Conservation (phyloP, 1,284 basidiomycete species). For the Pulchroboletus neoregius region DNA sequence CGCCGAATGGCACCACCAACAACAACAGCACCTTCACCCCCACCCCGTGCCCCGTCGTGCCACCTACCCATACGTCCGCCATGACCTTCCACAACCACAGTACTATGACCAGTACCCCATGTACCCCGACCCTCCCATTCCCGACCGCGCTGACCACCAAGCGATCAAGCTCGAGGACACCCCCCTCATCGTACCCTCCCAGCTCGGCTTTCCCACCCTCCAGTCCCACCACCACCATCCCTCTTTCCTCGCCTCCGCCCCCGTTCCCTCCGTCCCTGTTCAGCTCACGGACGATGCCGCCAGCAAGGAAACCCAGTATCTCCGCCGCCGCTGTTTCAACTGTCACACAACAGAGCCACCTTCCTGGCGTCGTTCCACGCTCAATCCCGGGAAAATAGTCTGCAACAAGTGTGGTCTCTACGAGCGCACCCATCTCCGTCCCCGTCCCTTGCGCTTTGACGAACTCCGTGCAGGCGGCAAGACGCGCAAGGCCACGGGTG, state of each 20-base stretch:
- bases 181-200: conserved; percentile 59
- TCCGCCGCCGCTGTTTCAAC: conserved; percentile 80
- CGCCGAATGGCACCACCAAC: conserved; percentile 38
- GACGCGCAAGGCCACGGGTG: conserved; percentile 56
- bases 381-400: conserved; percentile 84
- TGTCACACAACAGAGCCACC: conserved; percentile 85
- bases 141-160: conserved; percentile 34
- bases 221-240: conserved; percentile 22
- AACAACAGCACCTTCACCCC: conserved; percentile 35
- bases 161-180: conserved; percentile 63
- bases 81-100: conserved; percentile 48
- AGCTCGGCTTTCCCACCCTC: conserved; percentile 36
- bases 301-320: conserved; percentile 81
- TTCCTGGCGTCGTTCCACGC: conserved; percentile 77
- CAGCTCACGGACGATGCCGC: conserved; percentile 86
- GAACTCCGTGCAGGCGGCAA: conserved; percentile 79
- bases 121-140: conserved; percentile 28
- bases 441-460: conserved; percentile 77
- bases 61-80: conserved; percentile 69
- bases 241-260: conserved; percentile 31
- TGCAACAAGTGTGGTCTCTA: conserved; percentile 88
- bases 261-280: conserved; percentile 52
- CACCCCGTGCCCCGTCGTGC: conserved; percentile 56
- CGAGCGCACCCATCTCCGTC: conserved; percentile 77
- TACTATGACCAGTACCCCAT: conserved; percentile 31